phyloP scores from a whole-genome alignment of 2,329 filamentous ascomycete species.

The Lecanosticta acicola region DNA sequence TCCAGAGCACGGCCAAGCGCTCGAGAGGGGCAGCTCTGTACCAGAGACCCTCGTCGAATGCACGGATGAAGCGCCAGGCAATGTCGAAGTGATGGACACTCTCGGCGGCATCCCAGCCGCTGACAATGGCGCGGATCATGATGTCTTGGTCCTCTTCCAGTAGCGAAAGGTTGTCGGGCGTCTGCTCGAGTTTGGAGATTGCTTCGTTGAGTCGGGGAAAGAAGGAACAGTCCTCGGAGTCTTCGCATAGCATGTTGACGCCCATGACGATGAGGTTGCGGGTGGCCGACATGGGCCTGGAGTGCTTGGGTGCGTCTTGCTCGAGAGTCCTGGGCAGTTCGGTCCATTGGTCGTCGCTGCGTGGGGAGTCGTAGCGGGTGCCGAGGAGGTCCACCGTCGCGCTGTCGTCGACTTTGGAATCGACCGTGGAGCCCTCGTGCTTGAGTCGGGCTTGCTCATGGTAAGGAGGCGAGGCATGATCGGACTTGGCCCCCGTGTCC shows the following conservation, averaged over 20 bases:
- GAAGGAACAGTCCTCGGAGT: constrained; percentile 17
- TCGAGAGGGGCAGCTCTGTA: constrained; percentile 16
- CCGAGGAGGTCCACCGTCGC: background rate
- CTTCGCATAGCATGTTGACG: constrained; percentile 15
- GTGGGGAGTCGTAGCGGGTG: constrained; percentile 8
- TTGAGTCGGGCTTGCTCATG: constrained; percentile 3
- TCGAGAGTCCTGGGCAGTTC: constrained; percentile 7
- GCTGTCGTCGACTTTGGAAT: constrained; percentile 4
- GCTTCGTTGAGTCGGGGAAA: constrained; percentile 16
- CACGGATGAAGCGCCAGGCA: constrained; percentile 20
- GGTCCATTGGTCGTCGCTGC: constrained; percentile 17
- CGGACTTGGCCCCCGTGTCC: constrained; percentile 13
- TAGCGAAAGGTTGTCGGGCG: constrained; percentile 15
- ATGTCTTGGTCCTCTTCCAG: constrained; percentile 19
- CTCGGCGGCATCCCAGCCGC: constrained; percentile 20
- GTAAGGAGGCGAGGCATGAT: constrained; percentile 4
- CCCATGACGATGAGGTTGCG: constrained; percentile 19
- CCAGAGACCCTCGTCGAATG: constrained; percentile 21
- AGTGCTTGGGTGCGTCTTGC: background rate
- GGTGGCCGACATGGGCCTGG: constrained; percentile 5
- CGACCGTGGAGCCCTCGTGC: constrained; percentile 9
- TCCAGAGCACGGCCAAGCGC: constrained; percentile 17
- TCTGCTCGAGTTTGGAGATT: constrained; percentile 16
- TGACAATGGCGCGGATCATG: constrained; percentile 15
- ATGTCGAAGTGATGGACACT: constrained; percentile 22